Evolutionary conservation across 2,329 filamentous ascomycete genomes (phyloP).

Genomic region (Penicillium verrucosum): DNA sequence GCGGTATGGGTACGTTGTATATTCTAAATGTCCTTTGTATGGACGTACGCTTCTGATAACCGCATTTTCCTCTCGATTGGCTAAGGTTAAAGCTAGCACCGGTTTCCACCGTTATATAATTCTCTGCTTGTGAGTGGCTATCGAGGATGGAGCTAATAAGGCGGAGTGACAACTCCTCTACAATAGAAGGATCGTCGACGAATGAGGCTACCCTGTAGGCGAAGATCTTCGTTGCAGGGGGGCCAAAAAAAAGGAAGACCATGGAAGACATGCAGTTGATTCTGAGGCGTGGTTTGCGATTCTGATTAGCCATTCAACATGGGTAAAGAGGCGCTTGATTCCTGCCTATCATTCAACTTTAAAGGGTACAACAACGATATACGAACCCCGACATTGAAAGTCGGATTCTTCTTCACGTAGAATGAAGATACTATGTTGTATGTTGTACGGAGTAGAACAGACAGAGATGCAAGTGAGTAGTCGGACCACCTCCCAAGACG

Average conservation of each 20-base stretch:
- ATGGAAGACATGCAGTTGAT: neutral
- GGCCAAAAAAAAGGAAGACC: neutral
- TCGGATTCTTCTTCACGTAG: neutral
- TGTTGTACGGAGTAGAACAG: no score
- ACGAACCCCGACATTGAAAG: neutral
- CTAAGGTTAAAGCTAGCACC: neutral
- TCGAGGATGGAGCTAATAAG: neutral
- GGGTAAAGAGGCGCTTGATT: neutral
- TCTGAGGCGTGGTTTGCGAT: neutral
- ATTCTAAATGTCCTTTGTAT: neutral
- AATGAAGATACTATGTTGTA: neutral
- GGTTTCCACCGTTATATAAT: neutral
- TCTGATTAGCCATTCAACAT: neutral
- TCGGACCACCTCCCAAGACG: neutral
- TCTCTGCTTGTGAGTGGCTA: neutral
- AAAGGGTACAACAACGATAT: neutral
- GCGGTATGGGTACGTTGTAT: neutral
- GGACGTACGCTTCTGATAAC: neutral
- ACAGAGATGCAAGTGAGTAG: neutral
- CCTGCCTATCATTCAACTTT: neutral
- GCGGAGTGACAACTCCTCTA: neutral
- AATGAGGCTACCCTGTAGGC: neutral
- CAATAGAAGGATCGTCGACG: neutral
- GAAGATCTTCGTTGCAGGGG: neutral
- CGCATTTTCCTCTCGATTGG: neutral